Percentiles rank a stretch among this genome's conserved stretches.
These are phyloP conservation scores for Parachaetomium inaequale DNA, from an alignment of 495 filamentous ascomycete genomes.

Conservation along the genomic window DNA sequence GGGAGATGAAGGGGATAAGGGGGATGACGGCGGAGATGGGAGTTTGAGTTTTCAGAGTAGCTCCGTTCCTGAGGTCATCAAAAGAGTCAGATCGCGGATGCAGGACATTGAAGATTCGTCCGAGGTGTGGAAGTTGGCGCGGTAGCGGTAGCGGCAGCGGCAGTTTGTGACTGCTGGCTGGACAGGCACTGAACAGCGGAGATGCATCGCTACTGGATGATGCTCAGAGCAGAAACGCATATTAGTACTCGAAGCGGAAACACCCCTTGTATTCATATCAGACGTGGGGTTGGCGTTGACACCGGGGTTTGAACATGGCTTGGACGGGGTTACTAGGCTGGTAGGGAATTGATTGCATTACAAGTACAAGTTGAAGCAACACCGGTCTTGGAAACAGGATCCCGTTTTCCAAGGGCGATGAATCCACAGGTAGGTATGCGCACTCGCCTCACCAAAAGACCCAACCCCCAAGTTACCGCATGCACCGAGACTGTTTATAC, in stretches of 20 bases:
- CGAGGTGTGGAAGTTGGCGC: background rate
- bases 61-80: no score
- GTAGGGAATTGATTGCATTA: background rate
- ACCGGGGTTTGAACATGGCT: constrained; percentile 2
- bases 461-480: background rate
- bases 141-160: background rate
- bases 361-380: no score
- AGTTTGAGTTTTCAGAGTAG: no score
- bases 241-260: background rate
- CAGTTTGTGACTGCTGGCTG: background rate
- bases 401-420: background rate
- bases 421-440: no score
- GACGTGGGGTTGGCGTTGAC: background rate
- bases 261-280: background rate
- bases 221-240: no score
- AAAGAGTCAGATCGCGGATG: no score
- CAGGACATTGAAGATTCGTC: background rate
- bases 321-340: background rate
- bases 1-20: no score
- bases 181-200: no score
- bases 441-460: background rate
- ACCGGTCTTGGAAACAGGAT: background rate
- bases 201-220: background rate
- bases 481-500: background rate
- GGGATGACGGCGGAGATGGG: background rate